phyloP scores from a whole-genome alignment of 768 basidiomycete species.

The Serendipita sp. region DNA sequence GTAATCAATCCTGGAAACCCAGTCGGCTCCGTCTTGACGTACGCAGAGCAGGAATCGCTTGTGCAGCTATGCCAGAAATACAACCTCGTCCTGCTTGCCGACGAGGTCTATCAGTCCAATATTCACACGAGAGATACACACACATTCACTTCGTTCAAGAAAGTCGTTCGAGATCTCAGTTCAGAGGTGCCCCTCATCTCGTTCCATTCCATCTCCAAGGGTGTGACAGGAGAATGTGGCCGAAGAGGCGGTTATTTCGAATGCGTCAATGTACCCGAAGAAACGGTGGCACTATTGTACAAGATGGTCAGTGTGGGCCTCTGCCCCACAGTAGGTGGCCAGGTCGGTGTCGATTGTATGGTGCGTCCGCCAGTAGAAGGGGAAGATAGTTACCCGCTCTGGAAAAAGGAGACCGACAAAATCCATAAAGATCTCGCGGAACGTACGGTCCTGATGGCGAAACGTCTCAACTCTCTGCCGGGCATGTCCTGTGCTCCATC shows the following conservation, averaged over 20 bases:
- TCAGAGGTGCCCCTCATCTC: slow-evolving; percentile 76
- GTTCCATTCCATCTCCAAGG: slow-evolving; percentile 97
- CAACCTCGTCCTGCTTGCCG: slow-evolving; percentile 77
- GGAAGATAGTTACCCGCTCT: slow-evolving; percentile 58
- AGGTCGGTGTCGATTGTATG: slow-evolving; percentile 88
- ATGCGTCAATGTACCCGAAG: slow-evolving; percentile 60
- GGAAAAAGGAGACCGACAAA: slow-evolving; percentile 66
- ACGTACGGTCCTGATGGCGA: slow-evolving; percentile 58
- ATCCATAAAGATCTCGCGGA: slow-evolving; percentile 61
- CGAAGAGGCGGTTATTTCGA: slow-evolving; percentile 97
- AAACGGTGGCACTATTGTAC: slow-evolving; percentile 76
- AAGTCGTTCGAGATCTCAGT: slow-evolving; percentile 49
- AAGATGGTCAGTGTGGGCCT: slow-evolving; percentile 89
- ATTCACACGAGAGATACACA: slow-evolving; percentile 51
- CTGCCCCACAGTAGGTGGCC: slow-evolving; percentile 79
- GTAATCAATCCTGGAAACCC: slow-evolving; percentile 99
- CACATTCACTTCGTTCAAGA: slow-evolving; percentile 89
- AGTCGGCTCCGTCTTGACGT: slow-evolving; percentile 71
- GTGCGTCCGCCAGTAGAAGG: slow-evolving; percentile 76
- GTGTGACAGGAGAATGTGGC: slow-evolving; percentile 91
- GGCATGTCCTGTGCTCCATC: slow-evolving; percentile 85
- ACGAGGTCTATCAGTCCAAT: slow-evolving; percentile 97
- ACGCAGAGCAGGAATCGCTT: slow-evolving; percentile 52
- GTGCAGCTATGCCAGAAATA: slow-evolving; percentile 76
- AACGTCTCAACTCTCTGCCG: slow-evolving; percentile 61